Evolutionary conservation across 2,329 filamentous ascomycete species (phyloP), one percentile per base, ranked within the genome.

Genomic region (Epichloe sylvatica): DNA sequence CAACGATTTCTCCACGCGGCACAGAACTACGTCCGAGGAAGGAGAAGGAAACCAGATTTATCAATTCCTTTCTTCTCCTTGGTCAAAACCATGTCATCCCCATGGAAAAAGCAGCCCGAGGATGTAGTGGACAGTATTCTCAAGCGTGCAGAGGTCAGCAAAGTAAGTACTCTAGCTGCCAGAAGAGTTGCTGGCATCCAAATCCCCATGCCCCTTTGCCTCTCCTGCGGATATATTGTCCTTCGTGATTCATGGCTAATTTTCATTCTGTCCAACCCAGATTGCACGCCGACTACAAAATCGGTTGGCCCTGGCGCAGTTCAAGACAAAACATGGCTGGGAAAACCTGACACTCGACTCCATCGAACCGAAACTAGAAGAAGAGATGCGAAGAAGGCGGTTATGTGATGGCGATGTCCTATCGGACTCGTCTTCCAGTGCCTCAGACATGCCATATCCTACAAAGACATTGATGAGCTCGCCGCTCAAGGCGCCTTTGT

Each of bases 261-360:
- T 6, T 19, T 42, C 21, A 8, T 42, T 44, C 21, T 7, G 21
- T 12, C n/a, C 33, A n/a, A 12, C 23, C 15, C 45, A 97, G 92
- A 94, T 98, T 73, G 92, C 90, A 59, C 78, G 91, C 64, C 86
- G 85, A 62, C 75, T 98, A 49, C 89, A 97, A 70, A 89, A 94
- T 72, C 87, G 91, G 55, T 81, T 98, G 52, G 91, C 92, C 52
- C 80, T 97, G 55, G 92, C 92, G 64, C 92, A 94, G 68, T 92
- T 96, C 77, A 97, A 97, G 72, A 89, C 92, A 57, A 89, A 94
- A 69, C 85, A 94, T 71, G 90, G 90, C 64, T 94, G 89, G 83
- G 85, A 96, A 68, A 86, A 92, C 67, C 77, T 94, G 64, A 86
- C 84, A 54, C 79, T 94, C 61, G 86, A 89, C 64, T 82, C 76